A percentile compares a stretch with the other conserved stretches of the same genome.
phyloP scores from a whole-genome alignment of 1,284 basidiomycete genomes.

The Puccinia novopanici region DNA sequence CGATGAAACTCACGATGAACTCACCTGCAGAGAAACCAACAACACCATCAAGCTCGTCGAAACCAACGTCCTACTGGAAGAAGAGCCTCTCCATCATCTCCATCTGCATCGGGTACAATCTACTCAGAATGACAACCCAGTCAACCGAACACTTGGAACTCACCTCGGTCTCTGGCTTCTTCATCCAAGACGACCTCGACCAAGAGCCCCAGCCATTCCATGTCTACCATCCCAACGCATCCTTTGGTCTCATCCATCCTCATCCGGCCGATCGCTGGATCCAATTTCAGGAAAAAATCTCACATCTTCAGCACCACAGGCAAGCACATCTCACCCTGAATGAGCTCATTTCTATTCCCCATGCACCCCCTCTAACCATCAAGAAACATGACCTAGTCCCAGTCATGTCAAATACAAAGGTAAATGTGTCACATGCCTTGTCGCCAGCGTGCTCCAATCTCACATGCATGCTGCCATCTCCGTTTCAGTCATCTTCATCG shows the following conservation, averaged over 20 bases:
- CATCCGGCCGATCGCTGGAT: background rate
- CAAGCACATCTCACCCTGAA: background rate
- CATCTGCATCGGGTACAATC: no score
- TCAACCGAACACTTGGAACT: background rate
- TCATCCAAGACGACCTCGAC: conserved; percentile 35
- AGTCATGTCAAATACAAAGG: conserved; percentile 20
- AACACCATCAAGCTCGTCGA: no score
- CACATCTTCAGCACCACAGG: background rate
- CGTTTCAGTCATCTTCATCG: conserved; percentile 65
- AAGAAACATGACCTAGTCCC: background rate
- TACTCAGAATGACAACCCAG: background rate
- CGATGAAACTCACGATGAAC: no score
- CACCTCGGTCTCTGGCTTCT: conserved; percentile 16
- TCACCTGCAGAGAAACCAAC: no score
- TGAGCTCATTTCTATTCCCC: background rate
- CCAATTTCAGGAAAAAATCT: conserved; percentile 22
- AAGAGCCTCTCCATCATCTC: no score
- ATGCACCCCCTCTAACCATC: background rate
- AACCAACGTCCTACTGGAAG: no score
- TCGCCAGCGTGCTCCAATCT: background rate
- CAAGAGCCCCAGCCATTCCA: conserved; percentile 3
- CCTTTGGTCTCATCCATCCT: conserved; percentile 37
- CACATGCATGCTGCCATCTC: background rate
- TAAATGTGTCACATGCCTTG: background rate
- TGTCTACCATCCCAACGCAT: conserved; percentile 20